Evolutionary conservation across 176 grass and related monocot species (phyloP).

Genomic region (Chloris gayana): DNA sequence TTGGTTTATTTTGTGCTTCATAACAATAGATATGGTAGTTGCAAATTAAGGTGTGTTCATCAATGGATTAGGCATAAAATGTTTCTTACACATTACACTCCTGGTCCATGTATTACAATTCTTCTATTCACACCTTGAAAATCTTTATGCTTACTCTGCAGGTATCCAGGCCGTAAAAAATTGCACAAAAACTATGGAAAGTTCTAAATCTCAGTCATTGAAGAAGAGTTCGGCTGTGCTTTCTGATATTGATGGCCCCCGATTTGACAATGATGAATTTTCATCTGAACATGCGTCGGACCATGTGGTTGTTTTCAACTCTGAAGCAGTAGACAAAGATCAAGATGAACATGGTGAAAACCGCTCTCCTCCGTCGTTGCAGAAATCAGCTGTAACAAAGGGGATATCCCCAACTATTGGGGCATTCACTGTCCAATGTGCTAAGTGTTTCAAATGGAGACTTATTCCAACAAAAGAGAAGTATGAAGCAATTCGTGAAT

Average conservation of each 20-base stretch:
- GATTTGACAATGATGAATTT: conserved; percentile 42
- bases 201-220: conserved; percentile 46
- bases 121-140: background rate
- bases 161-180: conserved; percentile 34
- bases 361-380: conserved; percentile 31
- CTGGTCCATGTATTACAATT: background rate
- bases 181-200: conserved; percentile 42
- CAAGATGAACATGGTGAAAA: conserved; percentile 53
- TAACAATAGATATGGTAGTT: background rate
- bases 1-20: background rate
- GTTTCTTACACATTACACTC: conserved; percentile 12
- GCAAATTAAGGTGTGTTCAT: background rate
- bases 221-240: conserved; percentile 38
- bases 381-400: conserved; percentile 30
- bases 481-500: conserved; percentile 91
- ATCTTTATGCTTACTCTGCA: conserved; percentile 39
- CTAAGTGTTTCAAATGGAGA: conserved; percentile 96
- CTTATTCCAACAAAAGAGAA: conserved; percentile 94
- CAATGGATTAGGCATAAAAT: conserved; percentile 1
- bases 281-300: conserved; percentile 47
- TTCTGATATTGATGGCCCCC: conserved; percentile 29
- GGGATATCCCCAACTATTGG: conserved; percentile 75
- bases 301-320: conserved; percentile 38
- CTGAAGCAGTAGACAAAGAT: conserved; percentile 44
- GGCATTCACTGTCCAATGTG: conserved; percentile 92